Conservation (phyloP, 768 basidiomycete genomes). For the Lactifluus volemus region DNA sequence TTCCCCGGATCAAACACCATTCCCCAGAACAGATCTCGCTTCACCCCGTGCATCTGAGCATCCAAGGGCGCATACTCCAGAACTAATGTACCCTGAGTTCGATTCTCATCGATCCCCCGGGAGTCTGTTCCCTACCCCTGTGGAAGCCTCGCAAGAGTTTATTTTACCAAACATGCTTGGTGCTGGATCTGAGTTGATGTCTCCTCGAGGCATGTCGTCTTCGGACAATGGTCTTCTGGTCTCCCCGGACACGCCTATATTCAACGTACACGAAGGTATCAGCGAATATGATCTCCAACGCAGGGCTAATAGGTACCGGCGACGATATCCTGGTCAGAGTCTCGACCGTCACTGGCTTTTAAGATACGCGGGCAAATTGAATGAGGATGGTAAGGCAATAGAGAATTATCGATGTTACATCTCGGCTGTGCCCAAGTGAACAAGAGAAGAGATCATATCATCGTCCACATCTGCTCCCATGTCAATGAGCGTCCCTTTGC, state of each 20-base stretch:
- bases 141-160: background rate
- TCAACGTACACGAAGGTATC: constrained; percentile 59
- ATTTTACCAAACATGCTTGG: background rate
- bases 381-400: constrained; percentile 45
- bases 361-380: constrained; percentile 59
- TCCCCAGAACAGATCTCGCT: background rate
- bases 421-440: constrained; percentile 56
- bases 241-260: constrained; percentile 35
- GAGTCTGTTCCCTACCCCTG: background rate
- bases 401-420: constrained; percentile 63
- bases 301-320: constrained; percentile 46
- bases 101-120: background rate
- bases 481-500: constrained; percentile 59
- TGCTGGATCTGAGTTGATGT: background rate
- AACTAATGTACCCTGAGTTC: background rate
- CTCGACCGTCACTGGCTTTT: constrained; percentile 60
- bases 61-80: background rate
- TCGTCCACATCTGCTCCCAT: constrained; percentile 67
- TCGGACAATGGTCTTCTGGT: background rate
- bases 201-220: background rate
- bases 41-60: background rate
- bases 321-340: constrained; percentile 45
- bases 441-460: constrained; percentile 65
- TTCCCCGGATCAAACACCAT: constrained; percentile 1
- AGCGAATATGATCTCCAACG: constrained; percentile 43